phyloP scores from a whole-genome alignment of 768 basidiomycete genomes.

The Harrya chromipes region DNA sequence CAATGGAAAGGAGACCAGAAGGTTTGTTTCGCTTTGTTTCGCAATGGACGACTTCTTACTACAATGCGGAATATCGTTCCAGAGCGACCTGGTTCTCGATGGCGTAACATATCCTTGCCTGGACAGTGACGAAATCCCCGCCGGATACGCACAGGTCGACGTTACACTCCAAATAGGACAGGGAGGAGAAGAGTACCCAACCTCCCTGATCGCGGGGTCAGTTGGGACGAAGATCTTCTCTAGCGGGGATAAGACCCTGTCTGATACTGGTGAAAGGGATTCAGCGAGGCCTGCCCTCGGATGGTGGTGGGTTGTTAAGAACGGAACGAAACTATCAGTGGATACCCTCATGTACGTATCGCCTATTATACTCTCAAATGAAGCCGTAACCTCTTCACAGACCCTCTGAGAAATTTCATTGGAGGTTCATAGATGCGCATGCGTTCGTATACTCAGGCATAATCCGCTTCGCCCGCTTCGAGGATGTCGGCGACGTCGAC shows the following conservation, averaged over 20 bases:
- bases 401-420: background rate
- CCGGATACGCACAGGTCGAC: background rate
- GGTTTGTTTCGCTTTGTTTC: too few species aligned
- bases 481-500: background rate
- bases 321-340: background rate
- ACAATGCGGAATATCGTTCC: background rate
- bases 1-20: too few species aligned
- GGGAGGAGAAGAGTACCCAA: too few species aligned
- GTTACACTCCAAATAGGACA: too few species aligned
- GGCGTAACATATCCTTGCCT: background rate
- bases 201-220: background rate
- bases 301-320: background rate
- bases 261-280: background rate
- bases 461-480: background rate
- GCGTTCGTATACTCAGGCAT: background rate
- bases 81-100: background rate
- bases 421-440: background rate
- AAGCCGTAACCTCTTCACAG: too few species aligned
- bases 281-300: background rate
- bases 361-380: too few species aligned
- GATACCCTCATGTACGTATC: background rate
- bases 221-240: background rate
- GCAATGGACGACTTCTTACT: too few species aligned
- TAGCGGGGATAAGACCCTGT: background rate
- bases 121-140: background rate